Base-by-base conservation (phyloP, 352 stramenopile genomes). In the Phytophthora lateralis region DNA sequence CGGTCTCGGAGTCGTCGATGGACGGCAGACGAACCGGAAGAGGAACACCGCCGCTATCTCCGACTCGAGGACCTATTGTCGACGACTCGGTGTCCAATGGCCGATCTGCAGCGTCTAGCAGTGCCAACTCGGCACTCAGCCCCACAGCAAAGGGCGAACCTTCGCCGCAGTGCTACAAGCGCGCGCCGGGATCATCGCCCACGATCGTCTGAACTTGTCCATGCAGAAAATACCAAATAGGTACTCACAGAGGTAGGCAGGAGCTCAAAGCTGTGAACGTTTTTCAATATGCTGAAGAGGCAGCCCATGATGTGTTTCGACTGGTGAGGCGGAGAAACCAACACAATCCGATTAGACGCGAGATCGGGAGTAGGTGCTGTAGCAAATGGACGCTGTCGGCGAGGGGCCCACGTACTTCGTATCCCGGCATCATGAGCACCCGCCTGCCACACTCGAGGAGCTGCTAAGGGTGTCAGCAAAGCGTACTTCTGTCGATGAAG, bases 91-190 rank as follows among this genome's bases (percentile, higher is more conserved):
- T 61, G 21, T 30, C 59, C 14, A 69, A 35, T 14, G 38, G 43
- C 43, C 55, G 55, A 35, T 60, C 26, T 34, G 51, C 41, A 46
- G 27, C 26, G 2, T 55, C 42, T 15, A 39, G 42, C 12, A 51
- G 26, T 41, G 48, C 30, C 14, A 66, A 48, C 26, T 54, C 65
- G 18, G 59, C 61, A n/a, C 66, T 72, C 26, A 78, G 75, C 52
- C 65, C 69, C 7, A 75, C 62, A 51, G 20, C 57, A 49, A 66
- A 26, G n/a, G 37, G 50, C 39, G 59, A 69, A 37, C 18, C 45
- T 34, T 77, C 73, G 3, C 72, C 66, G 10, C 72, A 81, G 29
- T 82, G 73, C 62, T 89, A 86, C 74, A 89, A 89, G 57, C 80
- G 80, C 37, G 71, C 73, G 11, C 77, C 76, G 34, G 74, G 69